These are phyloP conservation scores for Flaveria sonorensis DNA, from an alignment of 129 eudicot genomes.

Conservation along the genomic window DNA sequence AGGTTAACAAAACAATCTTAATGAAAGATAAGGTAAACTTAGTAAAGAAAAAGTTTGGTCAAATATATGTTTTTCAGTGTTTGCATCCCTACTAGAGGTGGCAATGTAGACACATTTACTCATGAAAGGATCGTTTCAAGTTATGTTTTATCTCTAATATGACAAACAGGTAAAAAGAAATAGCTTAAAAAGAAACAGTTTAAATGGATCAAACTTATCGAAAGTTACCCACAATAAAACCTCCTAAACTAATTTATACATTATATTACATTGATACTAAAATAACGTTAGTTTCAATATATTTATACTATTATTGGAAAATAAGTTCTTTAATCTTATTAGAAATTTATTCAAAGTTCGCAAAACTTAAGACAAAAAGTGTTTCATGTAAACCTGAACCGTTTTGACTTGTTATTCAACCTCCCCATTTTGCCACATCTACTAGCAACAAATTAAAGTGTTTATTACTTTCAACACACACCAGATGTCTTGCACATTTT, in stretches of 20 bases:
- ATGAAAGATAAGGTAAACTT: slow-evolving; percentile 2
- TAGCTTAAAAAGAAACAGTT: not conserved
- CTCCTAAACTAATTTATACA: not conserved
- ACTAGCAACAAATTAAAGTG: not conserved
- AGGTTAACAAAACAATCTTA: slow-evolving; percentile 20
- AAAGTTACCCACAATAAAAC: slow-evolving; percentile 10
- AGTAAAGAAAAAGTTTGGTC: not conserved
- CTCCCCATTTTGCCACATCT: not conserved
- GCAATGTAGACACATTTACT: slow-evolving; percentile 2
- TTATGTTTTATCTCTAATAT: not conserved
- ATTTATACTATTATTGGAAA: not conserved
- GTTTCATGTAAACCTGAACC: not conserved
- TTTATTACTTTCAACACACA: slow-evolving; percentile 26
- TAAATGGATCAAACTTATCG: not conserved
- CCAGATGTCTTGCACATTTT: slow-evolving; percentile 53
- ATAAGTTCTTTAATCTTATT: not conserved
- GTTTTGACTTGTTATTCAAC: not conserved
- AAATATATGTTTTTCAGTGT: slow-evolving; percentile 3
- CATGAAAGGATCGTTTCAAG: not conserved
- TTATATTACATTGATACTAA: not conserved
- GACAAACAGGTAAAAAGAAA: not conserved
- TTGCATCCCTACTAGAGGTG: not conserved
- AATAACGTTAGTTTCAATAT: not conserved
- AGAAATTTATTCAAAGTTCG: too few relatives aligned
- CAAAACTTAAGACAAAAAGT: not conserved